Evolutionary conservation across 139 green algal species (phyloP).

Genomic region (Auxenochlorella protothecoides): DNA sequence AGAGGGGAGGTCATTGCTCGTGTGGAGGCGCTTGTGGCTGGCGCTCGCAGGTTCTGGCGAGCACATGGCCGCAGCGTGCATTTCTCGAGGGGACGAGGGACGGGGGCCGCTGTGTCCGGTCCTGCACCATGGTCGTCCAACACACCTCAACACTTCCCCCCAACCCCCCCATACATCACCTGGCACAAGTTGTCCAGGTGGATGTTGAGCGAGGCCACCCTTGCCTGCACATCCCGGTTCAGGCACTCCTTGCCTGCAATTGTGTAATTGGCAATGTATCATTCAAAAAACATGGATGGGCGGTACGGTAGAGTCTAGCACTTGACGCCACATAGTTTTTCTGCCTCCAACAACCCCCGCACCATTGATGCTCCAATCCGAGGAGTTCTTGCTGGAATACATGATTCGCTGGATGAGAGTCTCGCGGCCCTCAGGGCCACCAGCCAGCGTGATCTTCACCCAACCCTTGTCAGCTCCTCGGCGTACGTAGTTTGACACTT

Average conservation of each 20-base stretch:
- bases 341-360: background rate
- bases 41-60: too few species aligned
- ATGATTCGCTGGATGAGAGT: conserved; percentile 31
- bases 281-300: too few species aligned
- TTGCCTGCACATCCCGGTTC: conserved; percentile 41
- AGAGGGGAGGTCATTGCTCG: too few species aligned
- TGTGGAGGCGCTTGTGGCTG: too few species aligned
- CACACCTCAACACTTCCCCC: too few species aligned
- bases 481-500: conserved; percentile 68
- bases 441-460: conserved; percentile 61
- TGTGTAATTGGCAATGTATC: too few species aligned
- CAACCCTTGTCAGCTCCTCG: conserved; percentile 38
- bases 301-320: too few species aligned
- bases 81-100: too few species aligned
- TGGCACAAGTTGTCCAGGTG: conserved; percentile 97
- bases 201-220: conserved; percentile 64
- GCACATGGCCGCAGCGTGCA: too few species aligned
- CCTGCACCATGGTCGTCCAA: too few species aligned
- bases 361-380: conserved; percentile 56
- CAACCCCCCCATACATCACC: conserved; percentile 15
- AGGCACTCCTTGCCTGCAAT: background rate
- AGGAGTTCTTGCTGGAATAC: conserved; percentile 27
- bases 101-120: too few species aligned
- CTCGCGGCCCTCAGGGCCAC: conserved; percentile 22
- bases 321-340: too few species aligned